Evolutionary conservation across 495 filamentous ascomycete genomes (phyloP).

Genomic region (Podospora appendiculata): DNA sequence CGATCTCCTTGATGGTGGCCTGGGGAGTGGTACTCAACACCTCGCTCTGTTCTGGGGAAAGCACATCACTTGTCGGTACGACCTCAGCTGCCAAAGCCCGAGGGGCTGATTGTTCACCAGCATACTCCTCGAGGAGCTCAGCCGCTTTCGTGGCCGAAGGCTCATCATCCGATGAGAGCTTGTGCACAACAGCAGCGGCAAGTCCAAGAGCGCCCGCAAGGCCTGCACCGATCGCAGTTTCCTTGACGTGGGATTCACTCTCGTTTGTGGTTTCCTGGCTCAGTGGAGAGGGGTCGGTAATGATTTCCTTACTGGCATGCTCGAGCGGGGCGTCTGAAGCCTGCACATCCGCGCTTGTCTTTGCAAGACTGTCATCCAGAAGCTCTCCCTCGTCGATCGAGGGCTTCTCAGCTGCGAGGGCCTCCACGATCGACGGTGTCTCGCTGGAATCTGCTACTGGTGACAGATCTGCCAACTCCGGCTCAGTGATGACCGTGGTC

Average conservation of each 20-base stretch:
- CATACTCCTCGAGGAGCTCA: slow-evolving; percentile 13
- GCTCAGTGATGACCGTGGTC: too few relatives aligned
- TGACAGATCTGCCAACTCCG: too few relatives aligned
- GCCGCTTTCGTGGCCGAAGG: slow-evolving; percentile 8
- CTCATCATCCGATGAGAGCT: slow-evolving; percentile 8
- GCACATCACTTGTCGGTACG: neutral
- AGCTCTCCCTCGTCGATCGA: neutral
- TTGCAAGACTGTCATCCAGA: neutral
- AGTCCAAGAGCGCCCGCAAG: slow-evolving; percentile 13
- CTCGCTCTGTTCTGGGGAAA: too few relatives aligned
- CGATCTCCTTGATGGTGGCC: too few relatives aligned
- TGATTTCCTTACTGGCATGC: neutral
- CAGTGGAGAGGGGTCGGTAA: neutral
- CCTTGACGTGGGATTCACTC: slow-evolving; percentile 5
- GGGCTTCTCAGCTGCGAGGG: neutral
- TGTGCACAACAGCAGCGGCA: slow-evolving; percentile 13
- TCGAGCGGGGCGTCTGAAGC: neutral
- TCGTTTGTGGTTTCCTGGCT: neutral
- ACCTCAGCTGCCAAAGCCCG: neutral
- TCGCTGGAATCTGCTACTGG: neutral
- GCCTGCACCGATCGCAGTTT: slow-evolving; percentile 19
- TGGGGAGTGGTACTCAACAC: too few relatives aligned
- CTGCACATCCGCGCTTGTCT: slow-evolving; percentile 3
- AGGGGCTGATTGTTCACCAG: slow-evolving; percentile 9
- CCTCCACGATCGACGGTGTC: neutral